Evolutionary conservation across 2,329 filamentous ascomycete genomes (phyloP).

Genomic region (Fusarium nurragi): DNA sequence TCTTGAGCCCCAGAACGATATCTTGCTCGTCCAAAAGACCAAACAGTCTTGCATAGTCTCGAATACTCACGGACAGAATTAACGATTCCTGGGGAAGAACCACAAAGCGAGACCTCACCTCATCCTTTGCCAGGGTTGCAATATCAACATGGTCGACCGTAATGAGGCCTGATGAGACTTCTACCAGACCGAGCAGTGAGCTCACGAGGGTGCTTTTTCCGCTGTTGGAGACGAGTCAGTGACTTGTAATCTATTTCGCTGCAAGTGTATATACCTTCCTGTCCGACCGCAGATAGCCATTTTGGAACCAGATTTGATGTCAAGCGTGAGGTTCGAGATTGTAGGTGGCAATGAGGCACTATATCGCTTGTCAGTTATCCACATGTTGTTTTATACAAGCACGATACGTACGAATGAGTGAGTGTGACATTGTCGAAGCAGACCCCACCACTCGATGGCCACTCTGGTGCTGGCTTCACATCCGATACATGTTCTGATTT

Average conservation of each 20-base stretch:
- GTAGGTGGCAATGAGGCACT: too few species aligned
- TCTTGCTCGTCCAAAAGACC: background rate
- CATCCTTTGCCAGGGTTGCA: background rate
- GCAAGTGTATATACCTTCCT: too few species aligned
- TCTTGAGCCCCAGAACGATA: background rate
- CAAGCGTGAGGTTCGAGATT: background rate
- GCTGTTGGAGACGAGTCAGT: too few species aligned
- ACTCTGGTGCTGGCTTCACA: too few species aligned
- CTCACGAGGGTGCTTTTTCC: background rate
- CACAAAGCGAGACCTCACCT: background rate
- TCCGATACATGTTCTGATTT: too few species aligned
- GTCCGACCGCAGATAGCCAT: background rate
- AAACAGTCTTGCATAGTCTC: background rate
- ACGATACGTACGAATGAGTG: too few species aligned
- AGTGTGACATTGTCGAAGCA: too few species aligned
- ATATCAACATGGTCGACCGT: background rate
- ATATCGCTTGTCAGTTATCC: too few species aligned
- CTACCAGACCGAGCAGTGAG: background rate
- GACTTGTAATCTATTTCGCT: too few species aligned
- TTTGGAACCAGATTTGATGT: background rate
- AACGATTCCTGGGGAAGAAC: background rate
- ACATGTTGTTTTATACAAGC: too few species aligned
- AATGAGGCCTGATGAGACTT: background rate
- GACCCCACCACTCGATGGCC: too few species aligned
- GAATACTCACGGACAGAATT: background rate